phyloP scores from a whole-genome alignment of 441 rosid species.

The Erodium texanum region DNA sequence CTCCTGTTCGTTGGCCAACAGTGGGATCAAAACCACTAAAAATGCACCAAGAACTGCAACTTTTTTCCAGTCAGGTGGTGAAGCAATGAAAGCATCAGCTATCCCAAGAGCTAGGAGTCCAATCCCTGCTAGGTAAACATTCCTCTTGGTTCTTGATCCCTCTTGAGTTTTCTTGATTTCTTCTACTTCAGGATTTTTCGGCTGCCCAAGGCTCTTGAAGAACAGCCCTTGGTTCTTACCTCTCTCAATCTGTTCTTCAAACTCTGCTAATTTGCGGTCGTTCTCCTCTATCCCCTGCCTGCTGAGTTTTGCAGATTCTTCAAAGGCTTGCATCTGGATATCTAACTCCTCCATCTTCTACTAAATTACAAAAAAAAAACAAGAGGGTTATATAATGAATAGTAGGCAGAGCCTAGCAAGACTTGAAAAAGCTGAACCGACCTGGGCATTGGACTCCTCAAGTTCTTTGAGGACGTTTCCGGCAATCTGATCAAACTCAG shows the following conservation, averaged over 20 bases:
- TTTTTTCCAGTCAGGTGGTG: constrained; percentile 76
- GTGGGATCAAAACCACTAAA: constrained; percentile 58
- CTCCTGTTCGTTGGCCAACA: constrained; percentile 57
- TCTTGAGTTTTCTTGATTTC: constrained; percentile 47
- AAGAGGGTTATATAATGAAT: constrained; percentile 14
- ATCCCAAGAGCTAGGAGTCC: constrained; percentile 40
- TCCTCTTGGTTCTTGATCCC: constrained; percentile 51
- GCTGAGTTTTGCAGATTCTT: constrained; percentile 64
- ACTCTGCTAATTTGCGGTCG: constrained; percentile 52
- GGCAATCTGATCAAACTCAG: constrained; percentile 70
- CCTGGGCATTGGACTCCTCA: constrained; percentile 79
- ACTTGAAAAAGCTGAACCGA: constrained; percentile 18
- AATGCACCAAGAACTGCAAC: constrained; percentile 81
- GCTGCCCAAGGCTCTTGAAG: constrained; percentile 57
- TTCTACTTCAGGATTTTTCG: constrained; percentile 38
- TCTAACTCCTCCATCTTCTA: constrained; percentile 85
- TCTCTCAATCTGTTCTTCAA: constrained; percentile 56
- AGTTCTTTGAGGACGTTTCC: constrained; percentile 84
- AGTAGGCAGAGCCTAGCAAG: too few relatives aligned
- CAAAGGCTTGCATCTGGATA: constrained; percentile 76
- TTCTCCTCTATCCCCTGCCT: constrained; percentile 52
- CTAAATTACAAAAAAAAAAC: constrained; percentile 11
- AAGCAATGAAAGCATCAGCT: constrained; percentile 49
- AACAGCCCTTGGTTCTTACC: constrained; percentile 79
- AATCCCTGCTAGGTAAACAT: constrained; percentile 57